Percentiles rank a stretch among this genome's conserved stretches.
phyloP scores from a whole-genome alignment of 352 stramenopile species.

The Globisporangium parvum region DNA sequence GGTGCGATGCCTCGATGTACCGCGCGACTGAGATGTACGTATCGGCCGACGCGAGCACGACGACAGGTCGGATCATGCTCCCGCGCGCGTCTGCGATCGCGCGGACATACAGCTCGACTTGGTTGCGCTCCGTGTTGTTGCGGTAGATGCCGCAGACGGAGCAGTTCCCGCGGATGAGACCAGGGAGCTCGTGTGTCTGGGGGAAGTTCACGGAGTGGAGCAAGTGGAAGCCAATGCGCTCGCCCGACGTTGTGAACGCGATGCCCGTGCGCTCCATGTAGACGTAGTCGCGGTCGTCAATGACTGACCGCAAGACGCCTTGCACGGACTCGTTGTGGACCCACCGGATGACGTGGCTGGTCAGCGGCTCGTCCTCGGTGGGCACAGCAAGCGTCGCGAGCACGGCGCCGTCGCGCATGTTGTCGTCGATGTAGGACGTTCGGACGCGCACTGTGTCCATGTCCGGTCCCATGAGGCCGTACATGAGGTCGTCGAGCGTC shows the following conservation, averaged over 20 bases:
- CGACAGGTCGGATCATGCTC: conserved; percentile 18
- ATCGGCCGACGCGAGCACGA: conserved; percentile 25
- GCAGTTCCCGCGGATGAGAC: conserved; percentile 26
- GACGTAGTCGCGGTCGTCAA: conserved; percentile 27
- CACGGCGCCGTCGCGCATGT: conserved; percentile 17
- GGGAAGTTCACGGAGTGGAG: conserved; percentile 30
- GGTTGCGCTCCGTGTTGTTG: conserved; percentile 15
- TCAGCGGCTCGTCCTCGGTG: conserved; percentile 21
- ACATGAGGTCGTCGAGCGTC: conserved; percentile 17
- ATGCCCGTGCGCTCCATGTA: conserved; percentile 24
- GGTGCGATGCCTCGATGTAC: conserved; percentile 3
- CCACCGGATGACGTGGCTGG: conserved; percentile 31
- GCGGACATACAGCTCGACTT: conserved; percentile 36
- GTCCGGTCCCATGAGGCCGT: conserved; percentile 8
- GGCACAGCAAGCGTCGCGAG: conserved; percentile 26
- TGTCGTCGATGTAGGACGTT: conserved; percentile 4
- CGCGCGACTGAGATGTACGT: conserved; percentile 19
- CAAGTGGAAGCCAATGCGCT: conserved; percentile 28
- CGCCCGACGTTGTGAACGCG: conserved; percentile 14
- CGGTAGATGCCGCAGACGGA: conserved; percentile 37
- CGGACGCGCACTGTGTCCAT: conserved; percentile 6
- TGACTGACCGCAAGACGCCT: conserved; percentile 19
- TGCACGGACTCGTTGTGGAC: conserved; percentile 17
- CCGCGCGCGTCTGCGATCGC: conserved; percentile 30
- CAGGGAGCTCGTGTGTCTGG: conserved; percentile 5